Conservation (phyloP, 2,329 filamentous ascomycete species). For the Cercospora zeae-maydis region DNA sequence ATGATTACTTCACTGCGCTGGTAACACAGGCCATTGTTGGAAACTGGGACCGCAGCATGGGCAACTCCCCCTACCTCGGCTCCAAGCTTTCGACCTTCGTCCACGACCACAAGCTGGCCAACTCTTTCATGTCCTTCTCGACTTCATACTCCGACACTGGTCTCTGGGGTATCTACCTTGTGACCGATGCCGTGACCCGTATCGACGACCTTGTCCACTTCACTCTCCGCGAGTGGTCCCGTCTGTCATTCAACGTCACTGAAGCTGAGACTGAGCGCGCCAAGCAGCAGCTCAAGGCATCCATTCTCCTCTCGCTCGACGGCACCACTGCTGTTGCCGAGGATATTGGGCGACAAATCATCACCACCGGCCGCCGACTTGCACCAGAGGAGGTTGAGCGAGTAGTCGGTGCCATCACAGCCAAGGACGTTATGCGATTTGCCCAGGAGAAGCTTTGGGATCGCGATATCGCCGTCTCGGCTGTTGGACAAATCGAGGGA, state of each 20-base stretch:
- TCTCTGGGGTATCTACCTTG: slow-evolving; percentile 99
- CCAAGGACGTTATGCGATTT: slow-evolving; percentile 96
- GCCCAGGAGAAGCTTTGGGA: slow-evolving; percentile 96
- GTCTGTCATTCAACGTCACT: slow-evolving; percentile 82
- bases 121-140: slow-evolving; percentile 99
- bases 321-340: slow-evolving; percentile 96
- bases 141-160: slow-evolving; percentile 99
- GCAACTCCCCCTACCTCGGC: slow-evolving; percentile 93
- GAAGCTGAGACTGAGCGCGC: slow-evolving; percentile 93
- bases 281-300: slow-evolving; percentile 98
- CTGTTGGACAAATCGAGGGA: slow-evolving; percentile 89
- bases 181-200: slow-evolving; percentile 80
- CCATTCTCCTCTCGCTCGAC: slow-evolving; percentile 92
- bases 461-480: slow-evolving; percentile 89
- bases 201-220: slow-evolving; percentile 98
- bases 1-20: slow-evolving; percentile 97
- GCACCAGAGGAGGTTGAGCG: slow-evolving; percentile 91
- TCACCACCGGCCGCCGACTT: slow-evolving; percentile 92
- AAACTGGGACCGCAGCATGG: slow-evolving; percentile 99
- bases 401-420: slow-evolving; percentile 80
- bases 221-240: slow-evolving; percentile 95
- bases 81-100: slow-evolving; percentile 97
- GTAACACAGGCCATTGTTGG: slow-evolving; percentile 98
- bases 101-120: slow-evolving; percentile 91
- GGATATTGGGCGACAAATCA: slow-evolving; percentile 97